Percentiles rank a stretch among this genome's conserved stretches.
These are phyloP conservation scores for Tetracladium maxilliforme DNA, from an alignment of 2,329 filamentous ascomycete genomes.

Conservation along the genomic window DNA sequence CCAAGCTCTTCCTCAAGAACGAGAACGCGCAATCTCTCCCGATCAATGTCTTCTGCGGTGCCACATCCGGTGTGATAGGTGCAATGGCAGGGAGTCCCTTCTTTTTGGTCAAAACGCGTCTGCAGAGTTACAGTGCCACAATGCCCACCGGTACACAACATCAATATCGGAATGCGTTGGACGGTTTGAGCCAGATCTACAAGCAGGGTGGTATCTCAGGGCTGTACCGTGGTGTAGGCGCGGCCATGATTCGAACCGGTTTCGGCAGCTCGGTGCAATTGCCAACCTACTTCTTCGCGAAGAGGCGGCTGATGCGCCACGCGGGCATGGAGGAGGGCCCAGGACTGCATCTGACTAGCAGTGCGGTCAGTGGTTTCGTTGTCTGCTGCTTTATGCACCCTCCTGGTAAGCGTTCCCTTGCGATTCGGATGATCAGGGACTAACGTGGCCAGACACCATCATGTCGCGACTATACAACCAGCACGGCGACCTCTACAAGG, in stretches of 20 bases:
- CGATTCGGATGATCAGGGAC: slow-evolving; percentile 3
- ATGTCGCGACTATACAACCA: slow-evolving; percentile 99
- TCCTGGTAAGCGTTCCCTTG: slow-evolving; percentile 43
- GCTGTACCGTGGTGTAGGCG: slow-evolving; percentile 78
- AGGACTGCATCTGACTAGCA: slow-evolving; percentile 76
- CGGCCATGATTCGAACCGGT: slow-evolving; percentile 90
- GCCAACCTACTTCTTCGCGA: slow-evolving; percentile 96
- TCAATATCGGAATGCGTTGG: slow-evolving; percentile 69
- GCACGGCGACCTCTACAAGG: slow-evolving; percentile 89
- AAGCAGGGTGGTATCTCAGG: slow-evolving; percentile 61
- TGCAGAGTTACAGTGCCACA: slow-evolving; percentile 88
- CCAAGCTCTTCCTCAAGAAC: slow-evolving; percentile 57
- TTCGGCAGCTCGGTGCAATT: slow-evolving; percentile 94
- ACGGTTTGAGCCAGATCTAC: slow-evolving; percentile 75
- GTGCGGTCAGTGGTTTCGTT: slow-evolving; percentile 81
- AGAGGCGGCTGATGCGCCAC: slow-evolving; percentile 69
- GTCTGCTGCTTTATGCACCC: slow-evolving; percentile 98
- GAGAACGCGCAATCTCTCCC: slow-evolving; percentile 66
- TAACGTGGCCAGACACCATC: slow-evolving; percentile 57
- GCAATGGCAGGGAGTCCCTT: slow-evolving; percentile 91
- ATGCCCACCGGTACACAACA: slow-evolving; percentile 96
- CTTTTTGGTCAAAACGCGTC: slow-evolving; percentile 91
- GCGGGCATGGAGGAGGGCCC: slow-evolving; percentile 84
- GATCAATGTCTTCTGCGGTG: slow-evolving; percentile 89
- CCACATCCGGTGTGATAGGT: slow-evolving; percentile 76